A percentile compares a stretch with the other conserved stretches of the same genome.
Evolutionary conservation across 331 rosid genomes (phyloP).

Genomic region (Pyrus hybrid): DNA sequence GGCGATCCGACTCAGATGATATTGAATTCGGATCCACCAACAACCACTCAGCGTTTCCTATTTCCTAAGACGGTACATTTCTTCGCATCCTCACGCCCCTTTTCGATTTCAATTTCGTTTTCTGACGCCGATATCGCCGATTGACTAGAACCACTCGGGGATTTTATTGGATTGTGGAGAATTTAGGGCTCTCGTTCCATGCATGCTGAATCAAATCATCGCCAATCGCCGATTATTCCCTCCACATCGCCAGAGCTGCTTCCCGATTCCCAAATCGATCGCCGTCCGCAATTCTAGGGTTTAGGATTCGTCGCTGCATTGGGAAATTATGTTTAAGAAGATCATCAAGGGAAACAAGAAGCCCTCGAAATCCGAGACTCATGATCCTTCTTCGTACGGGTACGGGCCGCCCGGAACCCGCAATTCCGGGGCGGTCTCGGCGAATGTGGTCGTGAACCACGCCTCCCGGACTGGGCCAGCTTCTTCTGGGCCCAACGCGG

Average conservation of each 20-base stretch:
- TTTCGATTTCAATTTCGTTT: not conserved
- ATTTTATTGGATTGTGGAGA: slow-evolving; percentile 14
- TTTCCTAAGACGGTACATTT: slow-evolving; percentile 14
- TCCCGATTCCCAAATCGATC: slow-evolving; percentile 23
- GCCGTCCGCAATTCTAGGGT: slow-evolving; percentile 25
- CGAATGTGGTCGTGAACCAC: slow-evolving; percentile 62
- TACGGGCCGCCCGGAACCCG: slow-evolving; percentile 38
- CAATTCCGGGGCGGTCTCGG: slow-evolving; percentile 23
- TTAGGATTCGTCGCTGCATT: slow-evolving; percentile 42
- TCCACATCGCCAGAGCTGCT: slow-evolving; percentile 3
- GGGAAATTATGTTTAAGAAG: slow-evolving; percentile 64
- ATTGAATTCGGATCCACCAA: slow-evolving; percentile 27
- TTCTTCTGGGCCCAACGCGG: slow-evolving; percentile 13
- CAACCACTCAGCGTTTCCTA: slow-evolving; percentile 6
- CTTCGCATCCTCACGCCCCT: slow-evolving; percentile 19
- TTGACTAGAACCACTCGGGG: not conserved
- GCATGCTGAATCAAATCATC: slow-evolving; percentile 19
- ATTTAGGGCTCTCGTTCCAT: slow-evolving; percentile 21
- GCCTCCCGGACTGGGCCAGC: slow-evolving; percentile 52
- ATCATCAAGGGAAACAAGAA: slow-evolving; percentile 77
- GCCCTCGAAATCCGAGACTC: slow-evolving; percentile 77
- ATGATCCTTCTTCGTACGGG: slow-evolving; percentile 39
- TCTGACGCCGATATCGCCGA: slow-evolving; percentile 24
- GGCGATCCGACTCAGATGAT: slow-evolving; percentile 42
- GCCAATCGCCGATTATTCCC: slow-evolving; percentile 2